Evolutionary conservation across 345 rosid genomes (phyloP).

Genomic region (Gossypium raimondii): DNA sequence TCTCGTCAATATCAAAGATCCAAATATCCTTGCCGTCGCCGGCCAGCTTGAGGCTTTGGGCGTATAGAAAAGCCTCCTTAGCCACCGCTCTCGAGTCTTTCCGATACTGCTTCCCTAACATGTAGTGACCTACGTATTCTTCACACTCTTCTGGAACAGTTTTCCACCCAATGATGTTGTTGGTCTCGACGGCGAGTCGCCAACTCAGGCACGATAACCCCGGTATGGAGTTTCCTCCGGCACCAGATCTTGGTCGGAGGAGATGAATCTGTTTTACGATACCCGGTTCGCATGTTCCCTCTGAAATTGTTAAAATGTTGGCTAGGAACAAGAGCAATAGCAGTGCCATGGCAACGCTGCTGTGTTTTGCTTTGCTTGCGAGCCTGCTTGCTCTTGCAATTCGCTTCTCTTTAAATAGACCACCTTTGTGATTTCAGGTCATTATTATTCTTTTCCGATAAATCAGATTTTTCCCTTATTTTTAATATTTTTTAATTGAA

Average conservation of each 20-base stretch:
- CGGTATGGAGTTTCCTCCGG: conserved; percentile 2
- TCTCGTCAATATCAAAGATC: conserved; percentile 51
- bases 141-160: conserved; percentile 45
- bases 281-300: conserved; percentile 11
- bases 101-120: conserved; percentile 43
- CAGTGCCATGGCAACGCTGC: no score
- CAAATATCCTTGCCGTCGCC: conserved; percentile 37
- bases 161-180: conserved; percentile 42
- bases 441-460: accelerated
- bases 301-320: conserved; percentile 13
- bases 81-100: conserved; percentile 37
- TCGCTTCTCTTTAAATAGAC: no score
- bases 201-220: conserved; percentile 52
- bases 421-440: no score
- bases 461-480: no score
- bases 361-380: no score
- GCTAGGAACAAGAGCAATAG: not conserved
- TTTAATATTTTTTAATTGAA: no score
- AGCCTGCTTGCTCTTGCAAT: no score
- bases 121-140: conserved; percentile 47
- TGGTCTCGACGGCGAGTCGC: conserved; percentile 61
- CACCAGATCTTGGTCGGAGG: conserved; percentile 36
- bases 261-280: conserved; percentile 29
- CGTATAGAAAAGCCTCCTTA: conserved; percentile 35
- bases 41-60: conserved; percentile 24